Base-by-base conservation (phyloP, 2,329 filamentous ascomycete genomes). In the Plectosphaerella sp. region DNA sequence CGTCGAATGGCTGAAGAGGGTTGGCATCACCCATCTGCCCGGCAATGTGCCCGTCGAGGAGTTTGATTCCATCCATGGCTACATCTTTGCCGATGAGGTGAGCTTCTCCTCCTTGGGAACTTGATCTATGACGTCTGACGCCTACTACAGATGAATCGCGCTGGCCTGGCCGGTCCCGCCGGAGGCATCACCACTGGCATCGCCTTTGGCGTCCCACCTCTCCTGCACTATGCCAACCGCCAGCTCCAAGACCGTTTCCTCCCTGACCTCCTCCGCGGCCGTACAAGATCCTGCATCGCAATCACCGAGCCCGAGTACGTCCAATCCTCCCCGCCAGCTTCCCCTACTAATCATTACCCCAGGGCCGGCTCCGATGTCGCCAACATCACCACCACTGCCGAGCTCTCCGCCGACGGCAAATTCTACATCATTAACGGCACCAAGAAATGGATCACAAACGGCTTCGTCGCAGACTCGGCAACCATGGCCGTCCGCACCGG, bases 371-470 rank as follows among this genome's bases (percentile, higher is more conserved):
- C 79, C 49, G 88, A 91, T 63, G 88, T 91, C 2, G 85, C 86
- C 7, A 87, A 86, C 60, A 87, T 91, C 57, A 76, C 77, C 4
- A 90, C 87, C 0, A 87, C 82, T 0, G 88, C 87, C 2, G 72
- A 67, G 4, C 85, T 83, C 65, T 79, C 75, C 7, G 62, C 72
- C 0, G 83, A 87, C 61, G 86, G 87, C 11, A 84, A 83, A 63
- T 71, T 82, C 60, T 91, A 87, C 62, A 76, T 91, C 46, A 70
- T 91, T 47, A 90, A 88, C 53, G 87, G 87, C n/a, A 76, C 79
- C 0, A 91, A 91, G 78, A 90, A 91, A 70, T 91, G 88, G 87
- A 88, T 89, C 62, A 88, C 85, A 1, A 88, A 88, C 60, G 87
- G 83, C 5, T 82, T 88, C 54, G 33, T 28, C 16, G 75, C 80